These are phyloP conservation scores for Claviceps sp. DNA, from an alignment of 2,329 filamentous ascomycete genomes.

Conservation along the genomic window DNA sequence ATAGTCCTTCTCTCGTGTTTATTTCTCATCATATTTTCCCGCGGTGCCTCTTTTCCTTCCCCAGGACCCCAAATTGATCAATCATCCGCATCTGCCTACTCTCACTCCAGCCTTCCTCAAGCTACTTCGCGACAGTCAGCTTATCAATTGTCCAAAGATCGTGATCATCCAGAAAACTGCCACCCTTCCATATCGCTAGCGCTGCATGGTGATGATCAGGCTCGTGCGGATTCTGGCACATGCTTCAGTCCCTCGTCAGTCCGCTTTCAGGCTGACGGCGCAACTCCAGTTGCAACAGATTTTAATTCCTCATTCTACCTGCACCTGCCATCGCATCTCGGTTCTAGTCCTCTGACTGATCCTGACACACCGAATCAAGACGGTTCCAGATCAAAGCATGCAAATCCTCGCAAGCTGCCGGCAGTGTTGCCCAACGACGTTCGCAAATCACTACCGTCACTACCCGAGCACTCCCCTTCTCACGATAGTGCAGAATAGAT, in stretches of 20 bases:
- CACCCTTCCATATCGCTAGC: not conserved
- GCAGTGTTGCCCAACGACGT: constrained; percentile 10
- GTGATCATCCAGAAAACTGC: not conserved
- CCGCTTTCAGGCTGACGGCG: not conserved
- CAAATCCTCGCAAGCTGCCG: not conserved
- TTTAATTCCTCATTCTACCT: constrained; percentile 9
- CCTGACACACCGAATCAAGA: constrained; percentile 5
- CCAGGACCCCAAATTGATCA: constrained; percentile 18
- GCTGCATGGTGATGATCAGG: not conserved
- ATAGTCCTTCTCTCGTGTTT: constrained; percentile 78
- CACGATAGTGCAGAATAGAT: constrained; percentile 22
- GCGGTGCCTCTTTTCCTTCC: constrained; percentile 29
- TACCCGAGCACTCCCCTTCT: constrained; percentile 13
- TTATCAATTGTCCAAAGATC: not conserved
- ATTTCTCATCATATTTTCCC: constrained; percentile 70
- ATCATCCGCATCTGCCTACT: constrained; percentile 10
- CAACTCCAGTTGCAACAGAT: constrained; percentile 4
- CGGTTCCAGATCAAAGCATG: not conserved
- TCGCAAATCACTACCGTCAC: constrained; percentile 27
- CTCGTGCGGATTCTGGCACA: not conserved
- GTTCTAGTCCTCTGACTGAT: constrained; percentile 10
- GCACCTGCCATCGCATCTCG: constrained; percentile 16
- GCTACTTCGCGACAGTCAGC: constrained; percentile 6
- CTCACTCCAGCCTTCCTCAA: constrained; percentile 9
- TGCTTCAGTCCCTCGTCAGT: not conserved